Conservation (phyloP, 495 filamentous ascomycete species). For the Penicillium pancosmium region DNA sequence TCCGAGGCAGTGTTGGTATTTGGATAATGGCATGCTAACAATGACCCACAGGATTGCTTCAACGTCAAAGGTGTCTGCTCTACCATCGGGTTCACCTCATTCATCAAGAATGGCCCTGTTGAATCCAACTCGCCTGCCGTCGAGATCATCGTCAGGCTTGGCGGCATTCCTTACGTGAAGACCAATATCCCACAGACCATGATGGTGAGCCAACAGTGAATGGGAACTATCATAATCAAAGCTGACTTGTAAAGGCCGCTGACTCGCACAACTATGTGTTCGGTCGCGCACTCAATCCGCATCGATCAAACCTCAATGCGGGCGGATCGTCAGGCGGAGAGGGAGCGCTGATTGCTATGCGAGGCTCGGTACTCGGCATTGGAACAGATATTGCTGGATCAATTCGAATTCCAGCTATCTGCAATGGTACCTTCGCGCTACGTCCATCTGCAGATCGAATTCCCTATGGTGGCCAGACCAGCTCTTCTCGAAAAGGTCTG, state of each 20-base stretch:
- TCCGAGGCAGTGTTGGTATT: too few species aligned
- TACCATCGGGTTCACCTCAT: constrained; percentile 24
- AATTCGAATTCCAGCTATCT: constrained; percentile 54
- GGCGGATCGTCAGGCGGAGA: constrained; percentile 64
- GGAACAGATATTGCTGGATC: constrained; percentile 61
- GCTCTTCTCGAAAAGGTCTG: constrained; percentile 29
- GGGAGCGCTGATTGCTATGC: constrained; percentile 56
- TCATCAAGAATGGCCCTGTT: constrained; percentile 22
- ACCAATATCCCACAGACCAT: constrained; percentile 57
- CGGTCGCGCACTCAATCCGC: constrained; percentile 59
- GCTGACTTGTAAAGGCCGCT: constrained; percentile 13
- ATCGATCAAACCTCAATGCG: constrained; percentile 44
- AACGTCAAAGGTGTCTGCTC: constrained; percentile 24
- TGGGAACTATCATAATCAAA: neutral
- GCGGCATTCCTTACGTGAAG: constrained; percentile 61
- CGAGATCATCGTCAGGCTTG: constrained; percentile 31
- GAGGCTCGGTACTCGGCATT: constrained; percentile 58
- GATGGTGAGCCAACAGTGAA: constrained; percentile 5
- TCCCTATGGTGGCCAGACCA: constrained; percentile 37
- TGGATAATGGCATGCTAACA: neutral
- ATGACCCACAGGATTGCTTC: constrained; percentile 24
- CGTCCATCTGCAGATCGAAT: constrained; percentile 37
- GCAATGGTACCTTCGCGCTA: constrained; percentile 35
- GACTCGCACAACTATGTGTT: constrained; percentile 46
- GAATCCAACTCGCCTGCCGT: constrained; percentile 25